Conservation (phyloP, 805 yeast genomes). For the Candida yuanshanica region DNA sequence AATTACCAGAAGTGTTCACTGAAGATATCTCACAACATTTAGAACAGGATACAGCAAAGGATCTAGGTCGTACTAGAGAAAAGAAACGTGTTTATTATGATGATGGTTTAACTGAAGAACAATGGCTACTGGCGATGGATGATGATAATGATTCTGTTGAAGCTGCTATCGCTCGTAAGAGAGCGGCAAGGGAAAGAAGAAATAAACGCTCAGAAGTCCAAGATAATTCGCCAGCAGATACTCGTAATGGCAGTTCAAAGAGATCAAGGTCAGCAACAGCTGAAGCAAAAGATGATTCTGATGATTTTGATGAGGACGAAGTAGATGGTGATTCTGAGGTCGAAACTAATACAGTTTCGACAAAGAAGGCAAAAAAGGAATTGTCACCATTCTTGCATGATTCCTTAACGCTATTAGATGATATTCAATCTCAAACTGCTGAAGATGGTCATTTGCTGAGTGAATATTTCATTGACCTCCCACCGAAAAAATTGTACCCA, state of each 20-base stretch:
- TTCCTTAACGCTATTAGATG: slow-evolving; percentile 38
- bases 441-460: slow-evolving; percentile 40
- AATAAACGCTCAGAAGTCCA: slow-evolving; percentile 7
- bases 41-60: slow-evolving; percentile 51
- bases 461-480: slow-evolving; percentile 62
- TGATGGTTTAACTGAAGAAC: slow-evolving; percentile 86
- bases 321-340: slow-evolving; percentile 8
- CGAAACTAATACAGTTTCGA: slow-evolving; percentile 2
- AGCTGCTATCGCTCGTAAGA: slow-evolving; percentile 30
- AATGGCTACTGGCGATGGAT: slow-evolving; percentile 82
- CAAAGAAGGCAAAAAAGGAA: slow-evolving; percentile 21
- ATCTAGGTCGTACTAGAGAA: slow-evolving; percentile 67
- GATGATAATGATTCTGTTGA: slow-evolving; percentile 49
- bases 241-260: slow-evolving; percentile 15
- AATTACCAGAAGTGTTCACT: slow-evolving; percentile 61
- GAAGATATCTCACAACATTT: slow-evolving; percentile 51
- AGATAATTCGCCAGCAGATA: background rate
- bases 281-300: slow-evolving; percentile 2
- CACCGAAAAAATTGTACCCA: slow-evolving; percentile 70
- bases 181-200: slow-evolving; percentile 28
- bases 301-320: slow-evolving; percentile 3
- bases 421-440: slow-evolving; percentile 38
- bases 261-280: slow-evolving; percentile 19
- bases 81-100: slow-evolving; percentile 70
- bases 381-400: slow-evolving; percentile 20